phyloP scores from a whole-genome alignment of 805 yeast genomes.

The Debaryomyces maramus region DNA sequence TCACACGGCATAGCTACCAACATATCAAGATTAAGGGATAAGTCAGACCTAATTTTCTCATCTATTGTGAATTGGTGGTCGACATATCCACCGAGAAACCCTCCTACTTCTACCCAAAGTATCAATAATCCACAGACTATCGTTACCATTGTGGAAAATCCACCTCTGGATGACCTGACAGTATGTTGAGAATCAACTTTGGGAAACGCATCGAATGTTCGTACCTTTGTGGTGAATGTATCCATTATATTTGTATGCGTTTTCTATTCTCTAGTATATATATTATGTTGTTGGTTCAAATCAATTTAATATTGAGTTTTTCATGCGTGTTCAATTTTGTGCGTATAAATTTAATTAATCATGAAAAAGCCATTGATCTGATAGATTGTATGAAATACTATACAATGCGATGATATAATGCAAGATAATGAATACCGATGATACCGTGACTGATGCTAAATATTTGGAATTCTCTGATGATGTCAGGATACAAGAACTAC shows the following conservation, averaged over 20 bases:
- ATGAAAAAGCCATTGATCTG: no score
- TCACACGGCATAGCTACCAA: slow-evolving; percentile 84
- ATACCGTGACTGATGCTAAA: not conserved
- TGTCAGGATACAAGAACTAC: slow-evolving; percentile 37
- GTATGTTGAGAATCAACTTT: slow-evolving; percentile 54
- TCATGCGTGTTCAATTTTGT: no score
- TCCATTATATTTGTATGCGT: no score
- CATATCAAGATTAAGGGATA: slow-evolving; percentile 75
- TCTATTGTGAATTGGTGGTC: slow-evolving; percentile 81
- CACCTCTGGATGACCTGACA: slow-evolving; percentile 76
- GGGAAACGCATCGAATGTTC: slow-evolving; percentile 49
- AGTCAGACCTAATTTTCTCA: slow-evolving; percentile 50
- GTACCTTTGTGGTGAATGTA: slow-evolving; percentile 36
- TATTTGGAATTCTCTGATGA: slow-evolving; percentile 19
- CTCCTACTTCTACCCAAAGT: slow-evolving; percentile 83
- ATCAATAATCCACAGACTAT: slow-evolving; percentile 63
- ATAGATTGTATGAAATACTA: no score
- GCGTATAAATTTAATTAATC: no score
- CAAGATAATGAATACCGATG: not conserved
- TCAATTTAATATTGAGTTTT: no score
- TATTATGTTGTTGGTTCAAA: no score
- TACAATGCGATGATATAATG: no score
- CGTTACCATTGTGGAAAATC: slow-evolving; percentile 66
- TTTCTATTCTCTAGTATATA: no score
- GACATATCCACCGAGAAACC: slow-evolving; percentile 76